Base-by-base conservation (phyloP, 192 early-diverging fungal genomes). In the Mortierella alpina region DNA sequence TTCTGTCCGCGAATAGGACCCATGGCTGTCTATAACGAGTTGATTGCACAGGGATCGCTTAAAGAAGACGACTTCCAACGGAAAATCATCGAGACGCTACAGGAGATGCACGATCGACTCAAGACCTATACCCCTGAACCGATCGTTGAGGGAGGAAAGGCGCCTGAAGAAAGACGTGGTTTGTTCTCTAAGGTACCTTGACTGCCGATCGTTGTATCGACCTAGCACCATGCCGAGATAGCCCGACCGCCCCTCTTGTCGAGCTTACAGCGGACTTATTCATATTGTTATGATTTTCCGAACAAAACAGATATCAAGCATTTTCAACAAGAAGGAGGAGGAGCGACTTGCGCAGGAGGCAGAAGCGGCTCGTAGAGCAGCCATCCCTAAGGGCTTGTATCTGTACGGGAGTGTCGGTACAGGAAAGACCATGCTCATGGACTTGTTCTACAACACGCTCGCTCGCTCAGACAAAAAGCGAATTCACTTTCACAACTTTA, bases 401-500 rank as follows among this genome's bases (percentile, higher is more conserved):
- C 70, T 92, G 39, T 91, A 88, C 69, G 94, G 94, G 40, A 89
- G 91, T 68, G 94, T 96, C 5, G 95, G 95, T 22, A 96, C 96
- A 0, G 98, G 98, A 22, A 99, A 98, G 70, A 97, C 96, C 0
- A 96, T 96, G 85, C 88, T 94, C 12, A 99, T 99, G 96, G 96
- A 99, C 81, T 84, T 99, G 59, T 96, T 99, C 67, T 99, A 93
- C 84, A 88, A 95, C 82, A 88, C 94, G 1, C 74, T 95, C 7
- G 83, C 87, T 9, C 90, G 92, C 2, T 52, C 77, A 7, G 82
- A 92, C 41, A 97, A 97, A 77, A 89, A 93, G 22, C 91, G 98
- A 4, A 90, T 98, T 18, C 98, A 99, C 71, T 99, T 97, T 73
- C 95, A 99, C 70, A 92, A 93, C n/a, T 99, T 99, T 73, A 99